Percentiles rank a stretch among this genome's conserved stretches.
Conservation (phyloP, 2,329 filamentous ascomycete species). For the Stemphylium lycopersici region DNA sequence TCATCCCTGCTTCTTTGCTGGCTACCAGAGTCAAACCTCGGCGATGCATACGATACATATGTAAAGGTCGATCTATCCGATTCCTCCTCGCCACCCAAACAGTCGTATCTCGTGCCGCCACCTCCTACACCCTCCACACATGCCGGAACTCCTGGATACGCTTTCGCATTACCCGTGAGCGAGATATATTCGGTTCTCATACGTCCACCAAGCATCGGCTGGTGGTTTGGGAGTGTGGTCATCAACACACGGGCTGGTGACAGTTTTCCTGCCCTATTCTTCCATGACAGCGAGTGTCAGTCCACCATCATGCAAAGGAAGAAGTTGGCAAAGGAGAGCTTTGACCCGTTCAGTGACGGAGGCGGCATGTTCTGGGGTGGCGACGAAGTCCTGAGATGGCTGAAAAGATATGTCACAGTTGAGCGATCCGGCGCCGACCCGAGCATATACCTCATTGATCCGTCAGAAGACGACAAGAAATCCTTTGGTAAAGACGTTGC, state of each 20-base stretch:
- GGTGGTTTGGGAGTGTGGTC: slow-evolving; percentile 97
- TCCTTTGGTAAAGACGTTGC: slow-evolving; percentile 72
- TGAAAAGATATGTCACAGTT: slow-evolving; percentile 81
- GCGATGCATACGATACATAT: slow-evolving; percentile 83
- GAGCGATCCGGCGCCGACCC: slow-evolving; percentile 86
- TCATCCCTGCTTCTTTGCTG: slow-evolving; percentile 87
- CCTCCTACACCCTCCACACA: slow-evolving; percentile 85
- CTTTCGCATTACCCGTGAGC: slow-evolving; percentile 88
- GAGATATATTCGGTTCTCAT: slow-evolving; percentile 91
- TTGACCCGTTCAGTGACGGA: slow-evolving; percentile 85
- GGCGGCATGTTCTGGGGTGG: slow-evolving; percentile 97
- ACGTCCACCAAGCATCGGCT: slow-evolving; percentile 88
- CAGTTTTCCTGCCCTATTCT: slow-evolving; percentile 94
- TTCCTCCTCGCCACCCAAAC: slow-evolving; percentile 77
- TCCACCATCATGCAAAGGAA: slow-evolving; percentile 95
- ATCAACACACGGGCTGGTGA: slow-evolving; percentile 91
- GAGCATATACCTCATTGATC: slow-evolving; percentile 90
- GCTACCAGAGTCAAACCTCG: slow-evolving; percentile 88
- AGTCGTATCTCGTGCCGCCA: slow-evolving; percentile 89
- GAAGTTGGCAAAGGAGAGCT: slow-evolving; percentile 79
- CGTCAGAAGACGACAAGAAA: slow-evolving; percentile 79
- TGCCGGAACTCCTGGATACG: slow-evolving; percentile 74
- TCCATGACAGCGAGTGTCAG: slow-evolving; percentile 96
- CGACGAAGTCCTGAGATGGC: slow-evolving; percentile 90
- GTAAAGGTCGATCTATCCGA: slow-evolving; percentile 93